A percentile compares a stretch with the other conserved stretches of the same genome.
Conservation (phyloP, 2,329 filamentous ascomycete genomes). For the Trichoderma sp. region DNA sequence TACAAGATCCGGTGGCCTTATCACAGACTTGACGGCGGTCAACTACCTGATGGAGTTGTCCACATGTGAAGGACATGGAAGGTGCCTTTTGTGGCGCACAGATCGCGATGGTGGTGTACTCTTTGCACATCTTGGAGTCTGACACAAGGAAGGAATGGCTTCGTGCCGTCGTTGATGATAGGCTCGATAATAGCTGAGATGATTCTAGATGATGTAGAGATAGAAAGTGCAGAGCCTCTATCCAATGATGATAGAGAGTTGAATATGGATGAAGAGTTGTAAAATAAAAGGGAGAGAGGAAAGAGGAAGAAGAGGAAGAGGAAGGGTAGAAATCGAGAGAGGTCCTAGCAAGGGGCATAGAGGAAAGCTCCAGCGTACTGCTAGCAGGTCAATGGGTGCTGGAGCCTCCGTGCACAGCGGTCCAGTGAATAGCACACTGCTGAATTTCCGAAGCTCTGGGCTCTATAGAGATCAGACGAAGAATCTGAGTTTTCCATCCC, state of each 20-base stretch:
- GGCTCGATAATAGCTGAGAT: background rate
- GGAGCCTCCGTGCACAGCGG: background rate
- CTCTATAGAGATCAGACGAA: background rate
- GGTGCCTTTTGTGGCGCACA: slow-evolving; percentile 22
- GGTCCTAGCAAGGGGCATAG: background rate
- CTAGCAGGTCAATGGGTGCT: background rate
- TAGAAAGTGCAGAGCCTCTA: background rate
- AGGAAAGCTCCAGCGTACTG: background rate
- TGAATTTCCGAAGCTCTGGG: background rate
- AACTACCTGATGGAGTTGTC: slow-evolving; percentile 27
- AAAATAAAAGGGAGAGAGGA: background rate
- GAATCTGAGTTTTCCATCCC: background rate
- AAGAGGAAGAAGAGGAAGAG: background rate
- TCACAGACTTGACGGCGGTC: slow-evolving; percentile 20
- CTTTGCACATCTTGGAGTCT: slow-evolving; percentile 26
- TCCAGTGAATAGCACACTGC: background rate
- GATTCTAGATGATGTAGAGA: background rate
- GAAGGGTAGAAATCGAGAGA: background rate
- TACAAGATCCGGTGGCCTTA: slow-evolving; percentile 19
- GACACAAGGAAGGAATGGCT: background rate
- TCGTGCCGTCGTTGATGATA: background rate
- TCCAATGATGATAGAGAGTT: background rate
- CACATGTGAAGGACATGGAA: slow-evolving; percentile 22
- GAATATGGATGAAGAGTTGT: background rate
- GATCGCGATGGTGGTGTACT: slow-evolving; percentile 24